Base-by-base conservation (phyloP, 345 rosid genomes). In the Hibiscus syriacus region DNA sequence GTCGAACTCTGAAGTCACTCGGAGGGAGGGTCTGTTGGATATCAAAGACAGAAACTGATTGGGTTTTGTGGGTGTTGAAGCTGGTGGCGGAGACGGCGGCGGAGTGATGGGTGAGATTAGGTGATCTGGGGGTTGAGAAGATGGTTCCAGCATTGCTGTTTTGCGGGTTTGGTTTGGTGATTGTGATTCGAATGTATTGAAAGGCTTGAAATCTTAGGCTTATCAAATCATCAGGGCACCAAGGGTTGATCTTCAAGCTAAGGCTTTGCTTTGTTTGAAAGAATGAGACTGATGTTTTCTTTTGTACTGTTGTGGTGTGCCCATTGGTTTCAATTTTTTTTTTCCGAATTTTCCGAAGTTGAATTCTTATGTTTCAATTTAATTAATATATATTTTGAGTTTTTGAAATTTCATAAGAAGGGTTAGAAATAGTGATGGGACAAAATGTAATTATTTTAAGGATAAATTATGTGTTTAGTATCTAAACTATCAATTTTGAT, bases 1-100 rank as follows among this genome's bases (percentile, higher is more conserved):
- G 87, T 94, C 96, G 70, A 86, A 89, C 82, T 94, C 99, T 6
- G 95, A 82, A 53, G 97, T 89, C 10, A 90, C 84, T 2, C 96
- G 79, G 20, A 91, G 73, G 7, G 86, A 32, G 0, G 98, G 97
- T 61, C 92, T 74, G 63, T 76, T 83, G 4, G 78, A 63, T 67
- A 73, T 13, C 16, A 25, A 62, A 54, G 80, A 65, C 58, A 79
- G 74, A 62, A 68, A 68, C 49, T 5, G 6, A 71, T 66, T 6
- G 76, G 69, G 22, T 49, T 67, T 67, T 49, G 71, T 57, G 20
- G 76, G 72, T 5, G 62, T 43, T 20, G 70, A 49, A 0, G 69
- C 64, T 8, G 70, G 68, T 7, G 72, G 62, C 6, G n/a, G n/a
- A n/a, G n/a, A n/a, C n/a, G n/a, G n/a, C n/a, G n/a, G n/a, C n/a